Evolutionary conservation across 2,329 filamentous ascomycete genomes (phyloP), one percentile per base, ranked within the genome.

Genomic region (Neonectria punicea): DNA sequence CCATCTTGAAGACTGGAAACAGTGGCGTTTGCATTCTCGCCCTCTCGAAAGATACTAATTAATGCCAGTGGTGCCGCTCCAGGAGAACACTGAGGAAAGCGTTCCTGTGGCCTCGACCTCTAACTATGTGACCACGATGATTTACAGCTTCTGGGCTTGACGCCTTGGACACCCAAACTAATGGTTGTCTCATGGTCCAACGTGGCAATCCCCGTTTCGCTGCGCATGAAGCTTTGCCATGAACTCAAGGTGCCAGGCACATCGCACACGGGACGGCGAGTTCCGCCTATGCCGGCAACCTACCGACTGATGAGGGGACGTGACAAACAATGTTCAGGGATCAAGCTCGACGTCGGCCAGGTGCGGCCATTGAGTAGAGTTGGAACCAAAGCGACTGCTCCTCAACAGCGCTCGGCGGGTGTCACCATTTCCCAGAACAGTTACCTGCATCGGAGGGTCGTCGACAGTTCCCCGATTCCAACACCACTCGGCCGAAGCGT

Each of bases 21-120:
- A 41, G 71, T 73, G 71, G 71, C 71, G 71, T 73, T 59, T 73
- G 43, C 49, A 65, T 73, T 73, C 54, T 54, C 61, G 25, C 61
- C 44, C 59, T 68, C 61, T 57, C 51, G 43, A 54, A 44, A 39
- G 54, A 53, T 32, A 22, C 49, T 11, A 51, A 34, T n/a, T 11
- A 51, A 34, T n/a, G 65, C 34, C 49, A 60, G 57, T 63, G 28
- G 57, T 66, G 54, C 59, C 53, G 50, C 53, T 58, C 36, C 50
- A 49, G 32, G 54, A 50, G 58, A 46, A 70, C 56, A 64, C 58
- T 65, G 53, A 32, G 53, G 41, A 50, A 65, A 53, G 50, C 32
- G 43, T 20, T 53, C 62, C 59, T 55, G 39, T 43, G 39, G n/a
- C 55, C 51, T 51, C 49, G 61, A 49, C 57, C 66, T 58, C 63